phyloP scores from a whole-genome alignment of 371 early-diverging fungal species.

The Rhizopus microsporus region DNA sequence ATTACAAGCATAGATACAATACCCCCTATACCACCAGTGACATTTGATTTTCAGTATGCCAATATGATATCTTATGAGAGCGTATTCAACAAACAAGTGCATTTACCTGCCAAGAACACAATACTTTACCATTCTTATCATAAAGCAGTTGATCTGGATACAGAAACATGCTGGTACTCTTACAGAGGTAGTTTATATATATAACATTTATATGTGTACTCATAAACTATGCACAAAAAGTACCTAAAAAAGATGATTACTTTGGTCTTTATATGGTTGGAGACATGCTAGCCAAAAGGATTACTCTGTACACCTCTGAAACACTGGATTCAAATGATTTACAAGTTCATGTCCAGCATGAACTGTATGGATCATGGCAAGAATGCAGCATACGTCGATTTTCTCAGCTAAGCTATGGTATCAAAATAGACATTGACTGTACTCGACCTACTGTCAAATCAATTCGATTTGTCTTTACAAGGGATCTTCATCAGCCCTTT shows the following conservation, averaged over 20 bases:
- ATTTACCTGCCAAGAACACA: constrained; percentile 33
- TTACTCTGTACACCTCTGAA: constrained; percentile 26
- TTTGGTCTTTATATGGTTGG: constrained; percentile 40
- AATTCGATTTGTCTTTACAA: constrained; percentile 24
- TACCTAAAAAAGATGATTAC: not conserved
- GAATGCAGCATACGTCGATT: constrained; percentile 11
- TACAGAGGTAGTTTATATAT: constrained; percentile 27
- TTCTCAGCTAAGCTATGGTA: constrained; percentile 5
- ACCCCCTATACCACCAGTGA: constrained; percentile 37
- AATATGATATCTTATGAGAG: constrained; percentile 40
- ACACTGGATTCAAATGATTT: constrained; percentile 25
- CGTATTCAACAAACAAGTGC: not conserved
- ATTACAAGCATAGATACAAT: constrained; percentile 55
- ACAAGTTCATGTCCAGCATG: constrained; percentile 16
- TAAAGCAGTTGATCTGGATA: constrained; percentile 59
- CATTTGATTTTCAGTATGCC: constrained; percentile 39
- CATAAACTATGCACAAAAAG: not conserved
- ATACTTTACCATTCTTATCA: constrained; percentile 53
- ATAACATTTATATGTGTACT: not conserved
- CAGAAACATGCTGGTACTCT: constrained; percentile 60
- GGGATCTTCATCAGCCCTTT: constrained; percentile 26
- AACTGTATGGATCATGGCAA: constrained; percentile 17
- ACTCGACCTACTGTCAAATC: constrained; percentile 23
- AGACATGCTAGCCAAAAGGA: constrained; percentile 34
- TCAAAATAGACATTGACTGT: constrained; percentile 27